Evolutionary conservation across 169 alveolate genomes (phyloP), one percentile per base, ranked within the genome.

Genomic region (Cystoisospora suis): DNA sequence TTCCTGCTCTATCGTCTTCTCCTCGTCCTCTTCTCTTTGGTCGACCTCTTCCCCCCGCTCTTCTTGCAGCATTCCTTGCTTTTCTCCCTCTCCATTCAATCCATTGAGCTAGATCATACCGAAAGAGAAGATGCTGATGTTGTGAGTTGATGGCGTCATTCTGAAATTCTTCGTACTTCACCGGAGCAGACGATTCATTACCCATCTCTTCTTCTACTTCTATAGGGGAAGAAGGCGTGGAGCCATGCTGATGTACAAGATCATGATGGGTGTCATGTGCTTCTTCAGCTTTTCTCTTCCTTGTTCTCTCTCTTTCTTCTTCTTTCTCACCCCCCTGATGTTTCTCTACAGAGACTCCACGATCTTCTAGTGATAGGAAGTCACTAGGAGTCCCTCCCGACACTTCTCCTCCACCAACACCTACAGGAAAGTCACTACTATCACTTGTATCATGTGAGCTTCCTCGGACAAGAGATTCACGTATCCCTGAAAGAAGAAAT

Each of bases 81-180:
- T 7, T 32, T 36, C 40, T 2, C 38, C 85, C 40, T 6, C 92
- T 77, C 79, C 65, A 27, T 12, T 58, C 72, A 47, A 75, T 79
- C 90, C 87, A 89, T 69, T 79, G 86, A 3, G 86, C 61, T 46
- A 89, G 80, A 7, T 89, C 93, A 69, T 89, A 85, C 75, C 79
- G 61, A 46, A 79, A 75, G n/a, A 89, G 79, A n/a, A n/a, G n/a
- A n/a, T n/a, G n/a, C 53, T 36, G 69, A 15, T 34, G 61, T 6
- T 29, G 80, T 17, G 93, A 53, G 38, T 89, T 89, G 44, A 89
- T 79, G 44, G 93, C 89, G 23, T 89, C 93, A 65, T 80, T 89
- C 42, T 89, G 85, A 47, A 89, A 89, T 40, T 81, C 89, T 34
- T 53, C 75, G 72, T 36, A 80, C 27, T 29, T 4, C 36, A 80